Evolutionary conservation across 2,329 filamentous ascomycete species (phyloP).

Genomic region (Coleophoma eucalyptorum): DNA sequence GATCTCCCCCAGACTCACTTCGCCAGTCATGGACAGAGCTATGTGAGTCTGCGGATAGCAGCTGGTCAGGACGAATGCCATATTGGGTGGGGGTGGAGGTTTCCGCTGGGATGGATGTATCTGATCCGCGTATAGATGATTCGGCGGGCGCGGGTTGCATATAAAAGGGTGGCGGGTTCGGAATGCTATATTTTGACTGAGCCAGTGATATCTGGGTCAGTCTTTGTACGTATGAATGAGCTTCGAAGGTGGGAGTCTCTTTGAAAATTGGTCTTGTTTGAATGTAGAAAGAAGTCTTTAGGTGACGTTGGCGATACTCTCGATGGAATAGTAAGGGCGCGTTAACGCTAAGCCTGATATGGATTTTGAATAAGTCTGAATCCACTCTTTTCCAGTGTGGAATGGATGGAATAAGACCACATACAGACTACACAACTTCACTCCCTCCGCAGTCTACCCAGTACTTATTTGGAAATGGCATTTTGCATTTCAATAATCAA

Average conservation of each 20-base stretch:
- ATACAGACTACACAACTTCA: too few species aligned
- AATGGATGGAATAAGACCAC: too few species aligned
- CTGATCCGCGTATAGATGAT: constrained; percentile 38
- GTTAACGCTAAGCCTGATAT: neutral
- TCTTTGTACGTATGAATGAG: constrained; percentile 11
- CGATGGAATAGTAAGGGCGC: neutral
- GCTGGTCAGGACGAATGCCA: constrained; percentile 48
- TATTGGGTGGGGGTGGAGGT: constrained; percentile 42
- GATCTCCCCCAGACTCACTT: constrained; percentile 13
- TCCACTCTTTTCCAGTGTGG: too few species aligned
- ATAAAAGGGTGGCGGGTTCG: constrained; percentile 43
- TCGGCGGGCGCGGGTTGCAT: constrained; percentile 58
- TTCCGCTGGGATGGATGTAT: constrained; percentile 31
- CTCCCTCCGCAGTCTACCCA: too few species aligned
- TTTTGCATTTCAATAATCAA: too few species aligned
- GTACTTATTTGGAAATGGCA: too few species aligned
- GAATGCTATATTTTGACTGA: constrained; percentile 23
- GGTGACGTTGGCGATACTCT: neutral
- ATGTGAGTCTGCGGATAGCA: constrained; percentile 31
- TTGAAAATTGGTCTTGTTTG: neutral
- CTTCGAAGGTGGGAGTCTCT: constrained; percentile 6
- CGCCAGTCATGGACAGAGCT: constrained; percentile 20
- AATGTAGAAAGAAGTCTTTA: neutral
- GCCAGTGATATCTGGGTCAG: constrained; percentile 28
- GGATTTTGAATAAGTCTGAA: too few species aligned